Evolutionary conservation across 768 basidiomycete species (phyloP).

Genomic region (Pleurotus ostreatus): DNA sequence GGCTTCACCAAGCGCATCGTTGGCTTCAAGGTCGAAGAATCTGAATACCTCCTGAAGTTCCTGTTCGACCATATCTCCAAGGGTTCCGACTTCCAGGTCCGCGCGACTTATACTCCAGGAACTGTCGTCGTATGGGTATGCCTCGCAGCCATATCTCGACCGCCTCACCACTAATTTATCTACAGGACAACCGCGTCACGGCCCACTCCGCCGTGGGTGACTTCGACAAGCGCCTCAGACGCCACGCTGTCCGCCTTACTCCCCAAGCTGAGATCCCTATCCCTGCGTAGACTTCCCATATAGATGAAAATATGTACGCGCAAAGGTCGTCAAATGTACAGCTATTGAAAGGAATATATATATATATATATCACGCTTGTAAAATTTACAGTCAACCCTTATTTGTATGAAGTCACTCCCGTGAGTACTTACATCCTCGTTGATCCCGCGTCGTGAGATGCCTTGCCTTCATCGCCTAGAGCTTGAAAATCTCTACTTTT

Average conservation of each 20-base stretch:
- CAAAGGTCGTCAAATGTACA: background rate
- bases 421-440: no score
- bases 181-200: conserved; percentile 44
- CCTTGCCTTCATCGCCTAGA: background rate
- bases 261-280: conserved; percentile 46
- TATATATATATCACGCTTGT: no score
- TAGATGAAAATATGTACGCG: conserved; percentile 15
- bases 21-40: conserved; percentile 52
- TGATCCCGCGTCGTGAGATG: background rate
- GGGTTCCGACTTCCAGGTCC: conserved; percentile 46
- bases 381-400: no score
- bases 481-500: background rate
- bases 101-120: conserved; percentile 46
- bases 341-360: background rate
- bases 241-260: conserved; percentile 45
- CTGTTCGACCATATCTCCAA: conserved; percentile 49
- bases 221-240: conserved; percentile 27
- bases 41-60: conserved; percentile 51
- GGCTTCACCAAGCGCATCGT: conserved; percentile 53
- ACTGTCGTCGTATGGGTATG: conserved; percentile 56
- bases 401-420: no score
- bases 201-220: conserved; percentile 42
- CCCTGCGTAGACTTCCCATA: conserved; percentile 26
- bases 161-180: background rate
- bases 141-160: background rate